Base-by-base conservation (phyloP, 306 rosid genomes). In the Datisca glomerata region DNA sequence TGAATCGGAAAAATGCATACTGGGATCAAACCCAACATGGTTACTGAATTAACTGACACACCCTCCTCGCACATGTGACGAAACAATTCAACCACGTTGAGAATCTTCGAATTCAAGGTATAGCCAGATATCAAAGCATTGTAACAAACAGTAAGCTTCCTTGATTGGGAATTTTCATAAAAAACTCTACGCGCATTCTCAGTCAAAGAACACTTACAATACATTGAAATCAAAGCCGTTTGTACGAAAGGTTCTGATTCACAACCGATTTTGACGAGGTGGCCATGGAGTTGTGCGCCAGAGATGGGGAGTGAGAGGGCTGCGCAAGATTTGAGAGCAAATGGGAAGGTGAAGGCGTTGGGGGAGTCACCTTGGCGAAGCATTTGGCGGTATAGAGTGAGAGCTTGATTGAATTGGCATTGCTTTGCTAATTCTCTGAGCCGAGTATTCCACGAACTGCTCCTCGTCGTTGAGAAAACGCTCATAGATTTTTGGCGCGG, bases 301-400 rank as follows among this genome's bases (percentile, higher is more conserved):
- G 69, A 55, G 12, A 68, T 28, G 33, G 86, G 75, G 21, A 74
- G 73, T 2, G 76, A 62, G 43, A 82, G 82, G 16, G 72, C 51
- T 24, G 93, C 93, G 41, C 86, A 83, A 6, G 89, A 83, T 47
- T 87, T 87, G 86, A 87, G 78, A 36, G 66, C 76, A 36, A 79
- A 75, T 2, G 97, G 94, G 57, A 82, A 87, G 3, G 93, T 76
- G 72, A 80, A 87, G 35, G 79, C 60, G 64, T 76, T 61, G 46
- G 94, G 94, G 21, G 61, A 49, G 53, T 55, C 66, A 12, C 79
- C 85, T 34, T 59, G 70, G 5, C 89, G 83, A 59, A 87, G 94
- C 76, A 83, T 83, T 52, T 75, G 63, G 51, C 71, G 71, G 53
- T 76, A 87, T 11, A 83, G 75, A 25, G 57, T 49, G 32, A 83